Evolutionary conservation across 2,329 filamentous ascomycete genomes (phyloP), one percentile per base, ranked within the genome.

Genomic region (Pestalotiopsis sp.): DNA sequence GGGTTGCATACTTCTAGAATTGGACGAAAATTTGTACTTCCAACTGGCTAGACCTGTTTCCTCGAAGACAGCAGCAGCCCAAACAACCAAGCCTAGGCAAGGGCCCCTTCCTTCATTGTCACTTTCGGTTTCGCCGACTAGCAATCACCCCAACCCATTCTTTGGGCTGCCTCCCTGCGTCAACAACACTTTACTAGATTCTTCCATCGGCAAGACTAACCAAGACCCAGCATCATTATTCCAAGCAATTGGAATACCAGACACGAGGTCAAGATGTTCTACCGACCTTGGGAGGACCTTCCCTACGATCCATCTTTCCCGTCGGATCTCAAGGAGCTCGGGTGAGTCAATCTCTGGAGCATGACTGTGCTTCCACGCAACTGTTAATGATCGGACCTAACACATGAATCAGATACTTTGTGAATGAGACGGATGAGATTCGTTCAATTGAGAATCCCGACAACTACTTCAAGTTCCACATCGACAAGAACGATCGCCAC

Each of bases 391-490:
- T n/a, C 12, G 14, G 13, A 20, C 17, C 67, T 70, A 13, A 69
- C 14, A 65, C 25, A 13, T 58, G 58, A 36, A 31, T 23, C 69
- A 95, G 94, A 58, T 97, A 94, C 80, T 95, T 93, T 77, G 81
- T 97, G 81, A 94, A 93, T 73, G 85, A 90, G 0, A 80, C 90
- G 0, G 93, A 95, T 73, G 89, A 95, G 75, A 87, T 97, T 70
- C 90, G 92, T 62, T 90, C 85, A 70, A 91, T 93, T 67, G 83
- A 87, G 25, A 83, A 94, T 45, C 90, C 92, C 0, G 85, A 91
- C 36, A 84, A 87, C 72, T 91, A 90, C 76, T 97, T 94, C 83
- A 87, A 93, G 73, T 97, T 87, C 84, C 91, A 90, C 77, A 80
- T 92, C 66, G 91, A 88, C 77, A 90, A 89, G 73, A 94, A 94